Base-by-base conservation (phyloP, 805 yeast species). In the Ogataea chonburiensis region DNA sequence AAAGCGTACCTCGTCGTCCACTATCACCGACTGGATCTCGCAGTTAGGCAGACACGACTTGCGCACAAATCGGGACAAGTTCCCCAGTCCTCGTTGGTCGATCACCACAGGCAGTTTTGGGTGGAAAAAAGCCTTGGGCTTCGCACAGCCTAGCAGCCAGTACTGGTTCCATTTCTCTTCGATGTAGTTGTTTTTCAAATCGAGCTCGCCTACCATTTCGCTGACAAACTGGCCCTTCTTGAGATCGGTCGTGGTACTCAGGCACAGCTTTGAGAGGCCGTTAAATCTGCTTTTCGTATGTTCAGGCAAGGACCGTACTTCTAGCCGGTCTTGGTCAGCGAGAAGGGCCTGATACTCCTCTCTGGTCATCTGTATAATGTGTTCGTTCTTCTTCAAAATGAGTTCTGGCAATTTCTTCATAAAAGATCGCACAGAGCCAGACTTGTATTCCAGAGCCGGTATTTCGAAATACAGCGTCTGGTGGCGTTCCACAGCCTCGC, bases 31-130 rank as follows among this genome's bases (percentile, higher is more conserved):
- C 28, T 68, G 68, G 18, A 91, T 61, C 42, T 69, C 75, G 52
- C 88, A 81, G 58, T 87, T 88, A 5, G 95, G 87, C 8, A 72
- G 60, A 52, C 96, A 86, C 7, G 88, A 67, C 41, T 82, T 76
- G 41, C 97, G 68, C 19, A 86, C 66, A 55, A 85, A 91, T 33
- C 95, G 62, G 0, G 88, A 67, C 21, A 72, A 69, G 48, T 86
- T 85, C 0, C 97, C 98, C 4, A 77, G 70, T 26, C 79, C 73
- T 41, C 96, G 70, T n/a, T 88, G 74, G 59, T 89, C 96, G 12
- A 89, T 64, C 3, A 73, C 80, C n/a, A 88, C 49, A 0, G 82
- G 81, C 34, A 79, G 58, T n/a, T 65, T 60, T 0, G 79, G 70
- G 35, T 78, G 75, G 45, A 79, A 76, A 8, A 73, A 47, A 0